A percentile compares a stretch with the other conserved stretches of the same genome.
phyloP scores from a whole-genome alignment of 2,329 filamentous ascomycete genomes.

The Pleomassaria siparia region DNA sequence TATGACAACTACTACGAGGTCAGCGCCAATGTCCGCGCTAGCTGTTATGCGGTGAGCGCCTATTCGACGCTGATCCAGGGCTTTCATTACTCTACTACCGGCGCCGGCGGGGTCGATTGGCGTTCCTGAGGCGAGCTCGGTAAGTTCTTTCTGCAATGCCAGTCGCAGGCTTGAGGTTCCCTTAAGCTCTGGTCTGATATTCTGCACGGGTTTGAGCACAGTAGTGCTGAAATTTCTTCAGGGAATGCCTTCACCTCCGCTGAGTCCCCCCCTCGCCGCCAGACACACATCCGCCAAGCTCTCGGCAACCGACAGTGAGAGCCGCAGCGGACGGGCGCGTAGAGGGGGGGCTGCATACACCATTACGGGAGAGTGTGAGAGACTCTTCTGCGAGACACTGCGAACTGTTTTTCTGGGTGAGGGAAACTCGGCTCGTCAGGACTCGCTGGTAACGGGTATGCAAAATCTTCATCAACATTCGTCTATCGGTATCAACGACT shows the following conservation, averaged over 20 bases:
- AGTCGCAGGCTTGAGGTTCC: no score
- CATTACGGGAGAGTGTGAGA: conserved; percentile 99
- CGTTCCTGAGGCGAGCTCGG: conserved; percentile 50
- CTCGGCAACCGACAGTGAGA: conserved; percentile 32
- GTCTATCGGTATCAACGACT: conserved; percentile 30
- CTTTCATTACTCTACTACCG: conserved; percentile 95
- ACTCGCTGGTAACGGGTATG: conserved; percentile 87
- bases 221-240: conserved; percentile 42
- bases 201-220: no score
- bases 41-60: conserved; percentile 81
- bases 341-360: conserved; percentile 90
- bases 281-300: conserved; percentile 63
- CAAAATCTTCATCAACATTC: conserved; percentile 37
- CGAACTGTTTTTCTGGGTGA: conserved; percentile 94
- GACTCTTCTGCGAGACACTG: conserved; percentile 98
- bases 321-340: conserved; percentile 42
- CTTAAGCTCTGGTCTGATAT: background rate
- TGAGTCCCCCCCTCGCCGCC: conserved; percentile 86
- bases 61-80: conserved; percentile 71
- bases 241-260: conserved; percentile 80
- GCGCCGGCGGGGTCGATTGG: conserved; percentile 64
- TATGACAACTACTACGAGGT: conserved; percentile 54
- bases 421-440: conserved; percentile 74
- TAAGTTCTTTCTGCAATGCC: conserved; percentile 22
- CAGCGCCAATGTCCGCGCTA: conserved; percentile 79